These are phyloP conservation scores for Gracilaria vermiculophylla DNA, from an alignment of 23 red algal genomes.

Conservation along the genomic window DNA sequence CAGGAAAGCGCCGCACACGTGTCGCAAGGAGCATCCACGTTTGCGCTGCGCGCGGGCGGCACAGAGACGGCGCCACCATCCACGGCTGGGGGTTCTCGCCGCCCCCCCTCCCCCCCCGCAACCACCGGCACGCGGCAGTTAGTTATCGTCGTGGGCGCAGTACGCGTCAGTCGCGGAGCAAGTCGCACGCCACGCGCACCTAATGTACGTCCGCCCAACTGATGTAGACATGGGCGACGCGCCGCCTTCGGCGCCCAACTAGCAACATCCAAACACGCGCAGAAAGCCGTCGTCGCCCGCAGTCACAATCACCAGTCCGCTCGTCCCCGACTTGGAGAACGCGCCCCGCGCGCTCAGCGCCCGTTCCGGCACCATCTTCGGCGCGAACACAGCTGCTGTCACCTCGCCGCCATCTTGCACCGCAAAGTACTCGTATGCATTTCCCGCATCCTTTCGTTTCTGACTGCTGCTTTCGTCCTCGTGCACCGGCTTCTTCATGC, in stretches of 20 bases:
- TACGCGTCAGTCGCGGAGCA: too few relatives aligned
- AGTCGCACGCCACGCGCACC: too few relatives aligned
- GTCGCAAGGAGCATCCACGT: too few relatives aligned
- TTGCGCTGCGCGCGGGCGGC: too few relatives aligned
- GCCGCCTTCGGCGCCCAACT: neutral
- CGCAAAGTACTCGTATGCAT: constrained; percentile 35
- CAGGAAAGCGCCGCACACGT: neutral
- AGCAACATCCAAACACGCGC: constrained; percentile 58
- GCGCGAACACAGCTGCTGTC: constrained; percentile 64
- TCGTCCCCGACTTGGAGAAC: constrained; percentile 37
- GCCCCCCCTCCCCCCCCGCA: too few relatives aligned
- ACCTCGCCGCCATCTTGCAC: constrained; percentile 41
- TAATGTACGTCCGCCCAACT: too few relatives aligned
- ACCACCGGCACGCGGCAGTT: too few relatives aligned
- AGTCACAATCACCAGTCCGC: constrained; percentile 64
- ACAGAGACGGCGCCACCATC: too few relatives aligned
- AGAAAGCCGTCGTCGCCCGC: constrained; percentile 36
- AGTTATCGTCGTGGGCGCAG: too few relatives aligned
- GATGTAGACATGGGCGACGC: too few relatives aligned
- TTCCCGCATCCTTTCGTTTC: constrained; percentile 30
- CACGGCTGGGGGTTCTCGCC: too few relatives aligned
- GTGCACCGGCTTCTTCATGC: neutral
- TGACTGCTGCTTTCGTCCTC: constrained; percentile 7
- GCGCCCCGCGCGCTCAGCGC: constrained; percentile 27
- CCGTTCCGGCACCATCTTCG: constrained; percentile 32